phyloP scores from a whole-genome alignment of 2,329 filamentous ascomycete species.

The Arachnopeziza araneosa region DNA sequence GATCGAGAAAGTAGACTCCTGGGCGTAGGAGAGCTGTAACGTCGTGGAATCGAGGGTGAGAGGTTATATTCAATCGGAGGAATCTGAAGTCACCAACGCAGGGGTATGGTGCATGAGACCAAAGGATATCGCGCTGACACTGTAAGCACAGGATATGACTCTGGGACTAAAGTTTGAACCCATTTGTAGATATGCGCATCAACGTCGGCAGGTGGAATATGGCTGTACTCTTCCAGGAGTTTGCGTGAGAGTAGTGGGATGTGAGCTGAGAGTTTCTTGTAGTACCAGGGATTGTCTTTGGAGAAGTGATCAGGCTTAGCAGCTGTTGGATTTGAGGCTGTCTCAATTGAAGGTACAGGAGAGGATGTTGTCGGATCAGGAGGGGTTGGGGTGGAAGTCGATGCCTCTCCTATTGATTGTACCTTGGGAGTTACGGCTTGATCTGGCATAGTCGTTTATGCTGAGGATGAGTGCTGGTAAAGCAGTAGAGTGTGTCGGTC shows the following conservation, averaged over 20 bases:
- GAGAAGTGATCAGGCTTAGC: conserved; percentile 1
- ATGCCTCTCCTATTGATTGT: neutral
- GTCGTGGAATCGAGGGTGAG: conserved; percentile 10
- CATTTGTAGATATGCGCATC: conserved; percentile 16
- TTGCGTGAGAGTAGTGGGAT: conserved; percentile 9
- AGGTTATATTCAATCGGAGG: conserved; percentile 9
- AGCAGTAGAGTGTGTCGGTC: too few species aligned
- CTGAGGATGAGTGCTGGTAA: neutral
- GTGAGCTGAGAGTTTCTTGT: conserved; percentile 3
- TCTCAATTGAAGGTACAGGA: neutral
- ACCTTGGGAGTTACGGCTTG: neutral
- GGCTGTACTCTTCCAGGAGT: conserved; percentile 17
- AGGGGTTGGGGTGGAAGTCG: neutral
- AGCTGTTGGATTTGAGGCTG: neutral
- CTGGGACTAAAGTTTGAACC: neutral
- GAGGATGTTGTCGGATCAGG: neutral
- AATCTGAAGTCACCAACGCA: conserved; percentile 21
- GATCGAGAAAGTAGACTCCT: conserved; percentile 28
- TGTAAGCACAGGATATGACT: neutral
- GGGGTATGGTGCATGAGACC: conserved; percentile 20
- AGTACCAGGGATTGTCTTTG: conserved; percentile 15
- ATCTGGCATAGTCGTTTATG: neutral
- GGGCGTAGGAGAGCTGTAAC: conserved; percentile 9
- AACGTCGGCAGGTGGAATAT: conserved; percentile 12
- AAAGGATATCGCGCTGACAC: conserved; percentile 17